Conservation (phyloP, 2,329 filamentous ascomycete species). For the Macroventuria anomochaeta region DNA sequence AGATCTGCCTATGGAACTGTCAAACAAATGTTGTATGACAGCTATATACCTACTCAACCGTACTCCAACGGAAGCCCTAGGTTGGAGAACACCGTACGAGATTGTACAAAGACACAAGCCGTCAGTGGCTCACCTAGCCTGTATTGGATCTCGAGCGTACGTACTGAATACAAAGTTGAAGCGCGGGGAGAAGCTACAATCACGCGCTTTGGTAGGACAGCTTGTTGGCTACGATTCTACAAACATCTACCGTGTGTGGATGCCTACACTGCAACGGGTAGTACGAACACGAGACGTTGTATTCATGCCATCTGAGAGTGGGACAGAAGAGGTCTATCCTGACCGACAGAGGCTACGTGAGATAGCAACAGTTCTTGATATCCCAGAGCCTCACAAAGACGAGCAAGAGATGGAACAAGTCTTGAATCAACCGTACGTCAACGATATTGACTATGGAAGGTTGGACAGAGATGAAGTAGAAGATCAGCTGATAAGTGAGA, state of each 20-base stretch:
- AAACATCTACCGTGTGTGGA: too few species aligned
- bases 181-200: conserved; percentile 16
- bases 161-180: conserved; percentile 12
- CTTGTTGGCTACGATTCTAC: conserved; percentile 24
- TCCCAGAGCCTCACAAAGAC: too few species aligned
- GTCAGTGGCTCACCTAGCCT: not conserved
- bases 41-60: conserved; percentile 2
- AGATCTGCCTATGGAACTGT: conserved; percentile 12
- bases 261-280: too few species aligned
- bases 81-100: conserved; percentile 20
- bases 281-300: too few species aligned
- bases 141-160: conserved; percentile 14
- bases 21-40: not conserved
- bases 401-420: too few species aligned
- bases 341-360: too few species aligned
- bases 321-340: too few species aligned
- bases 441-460: too few species aligned
- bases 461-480: not conserved
- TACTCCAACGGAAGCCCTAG: too few species aligned
- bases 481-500: not conserved
- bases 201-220: conserved; percentile 4
- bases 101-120: conserved; percentile 8
- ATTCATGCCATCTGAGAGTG: too few species aligned
- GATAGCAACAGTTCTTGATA: too few species aligned
- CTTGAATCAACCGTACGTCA: too few species aligned